Evolutionary conservation across 306 rosid genomes (phyloP).

Genomic region (Lathyrus aphaca): DNA sequence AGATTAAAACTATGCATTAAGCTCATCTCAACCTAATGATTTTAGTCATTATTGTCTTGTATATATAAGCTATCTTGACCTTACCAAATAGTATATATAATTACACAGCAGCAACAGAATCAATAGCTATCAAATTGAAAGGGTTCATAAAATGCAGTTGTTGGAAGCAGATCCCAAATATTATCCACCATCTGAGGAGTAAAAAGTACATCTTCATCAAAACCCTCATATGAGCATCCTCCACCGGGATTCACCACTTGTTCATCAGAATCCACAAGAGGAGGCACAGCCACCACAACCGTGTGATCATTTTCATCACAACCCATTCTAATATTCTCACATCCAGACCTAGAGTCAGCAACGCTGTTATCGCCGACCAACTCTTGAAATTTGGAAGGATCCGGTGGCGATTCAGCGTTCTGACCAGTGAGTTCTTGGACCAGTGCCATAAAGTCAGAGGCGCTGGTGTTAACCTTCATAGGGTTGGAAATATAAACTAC

Average conservation of each 20-base stretch:
- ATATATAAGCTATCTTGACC: neutral
- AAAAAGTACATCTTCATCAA: constrained; percentile 53
- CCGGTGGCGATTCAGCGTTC: constrained; percentile 65
- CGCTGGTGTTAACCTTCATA: constrained; percentile 65
- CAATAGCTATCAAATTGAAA: constrained; percentile 40
- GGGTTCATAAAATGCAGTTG: constrained; percentile 48
- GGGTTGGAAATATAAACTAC: constrained; percentile 84
- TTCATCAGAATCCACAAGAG: constrained; percentile 25
- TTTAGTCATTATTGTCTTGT: neutral
- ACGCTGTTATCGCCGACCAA: neutral
- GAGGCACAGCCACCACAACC: constrained; percentile 18
- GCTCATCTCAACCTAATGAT: neutral
- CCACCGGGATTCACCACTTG: neutral
- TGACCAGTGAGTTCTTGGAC: constrained; percentile 85
- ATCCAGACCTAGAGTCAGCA: neutral
- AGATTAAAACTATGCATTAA: neutral
- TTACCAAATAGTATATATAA: constrained; percentile 4
- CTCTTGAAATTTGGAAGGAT: constrained; percentile 43
- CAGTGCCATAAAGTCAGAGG: constrained; percentile 59
- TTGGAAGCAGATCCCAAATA: constrained; percentile 41
- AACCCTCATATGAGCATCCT: constrained; percentile 37
- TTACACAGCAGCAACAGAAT: constrained; percentile 43
- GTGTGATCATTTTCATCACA: neutral
- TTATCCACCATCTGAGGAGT: constrained; percentile 61
- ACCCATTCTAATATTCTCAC: neutral